Evolutionary conservation across 2,329 filamentous ascomycete species (phyloP), one percentile per base, ranked within the genome.

Genomic region (Cytospora piceicola): DNA sequence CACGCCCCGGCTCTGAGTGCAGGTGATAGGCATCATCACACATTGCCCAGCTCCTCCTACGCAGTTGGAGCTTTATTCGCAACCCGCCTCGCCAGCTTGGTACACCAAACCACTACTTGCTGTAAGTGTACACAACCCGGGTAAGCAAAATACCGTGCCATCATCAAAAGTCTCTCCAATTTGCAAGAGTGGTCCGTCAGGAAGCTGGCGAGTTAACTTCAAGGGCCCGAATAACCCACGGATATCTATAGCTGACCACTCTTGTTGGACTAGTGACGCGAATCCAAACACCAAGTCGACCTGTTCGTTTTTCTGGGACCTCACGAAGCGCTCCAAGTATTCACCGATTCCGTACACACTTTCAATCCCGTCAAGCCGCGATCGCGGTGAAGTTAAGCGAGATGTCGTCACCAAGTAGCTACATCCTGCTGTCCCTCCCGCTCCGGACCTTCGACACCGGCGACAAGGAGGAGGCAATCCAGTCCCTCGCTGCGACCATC

Each of bases 381-480:
- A 64, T 69, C 70, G 69, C 70, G 61, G 64, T 71, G 70, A 53
- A 52, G 58, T 51, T 49, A 46, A 65, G 70, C 63, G 69, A 51
- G 55, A 85, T 84, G 82, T 76, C 77, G 58, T 70, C 72, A 57
- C 68, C 81, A 62, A 76, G 79, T 71, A 93, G 88, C 75, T 98
- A 96, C 83, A 87, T 94, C 72, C 86, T 98, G 74, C 85, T 98
- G 72, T 98, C 95, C 69, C 86, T 99, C 69, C 95, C 95, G 67
- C 89, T 91, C 71, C 92, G 92, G 66, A 94, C 94, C 76, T 90
- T 93, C 74, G 90, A 93, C 71, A 91, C 92, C 59, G 86, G 87
- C 79, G 87, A 94, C 79, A 85, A 85, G 73, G 90, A 94, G 71
- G 92, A 96, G 77, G 93, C 94, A 70, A 83, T 97, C 71, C 85